Base-by-base conservation (phyloP, 148 eudicot species). In the Tetragonia tetragonoides region DNA sequence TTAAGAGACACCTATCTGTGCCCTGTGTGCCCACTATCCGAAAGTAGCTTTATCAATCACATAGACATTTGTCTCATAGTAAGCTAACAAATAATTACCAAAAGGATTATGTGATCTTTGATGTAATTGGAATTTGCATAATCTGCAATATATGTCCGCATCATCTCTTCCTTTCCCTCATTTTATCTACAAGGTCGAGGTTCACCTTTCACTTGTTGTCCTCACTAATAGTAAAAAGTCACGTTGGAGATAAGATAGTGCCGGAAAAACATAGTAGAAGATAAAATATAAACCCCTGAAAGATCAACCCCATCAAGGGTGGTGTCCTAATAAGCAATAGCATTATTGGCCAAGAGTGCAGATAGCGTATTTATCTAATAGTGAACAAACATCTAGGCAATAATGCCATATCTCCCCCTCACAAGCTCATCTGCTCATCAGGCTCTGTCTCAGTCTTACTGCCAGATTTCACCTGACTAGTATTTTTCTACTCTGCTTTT, bases 1-100 rank as follows among this genome's bases (percentile, higher is more conserved):
- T 49, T 5, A 37, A 60, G 41, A 18, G 46, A 56, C 66, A 67
- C 15, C 51, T n/a, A 38, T 75, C 67, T 70, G 68, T 73, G 34
- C 68, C 74, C 73, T 41, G 41, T 74, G 17, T 74, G 11, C 78
- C 75, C 68, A 75, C 78, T 77, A 72, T 38, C 60, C 24, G 17
- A 63, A 59, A 82, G 78, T 78, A 78, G 78, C 68, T 18, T 77
- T 5, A 82, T 28, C 78, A 64, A 73, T 24, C 49, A 57, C 62
- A 61, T 57, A 57, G 38, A 34, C 68, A 44, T 76, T 62, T 77
- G 38, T 54, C 78, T 41, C 47, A 70, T 15, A 61, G 64, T 72
- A 70, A 62, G 59, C 21, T 74, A 68, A 68, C 14, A 53, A 39
- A 74, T 78, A 63, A 78, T 69, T 68, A 70, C 70, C 71, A 40